Evolutionary conservation across 2,329 filamentous ascomycete species (phyloP), one percentile per base, ranked within the genome.

Genomic region (Ascochyta viciae-villosae): DNA sequence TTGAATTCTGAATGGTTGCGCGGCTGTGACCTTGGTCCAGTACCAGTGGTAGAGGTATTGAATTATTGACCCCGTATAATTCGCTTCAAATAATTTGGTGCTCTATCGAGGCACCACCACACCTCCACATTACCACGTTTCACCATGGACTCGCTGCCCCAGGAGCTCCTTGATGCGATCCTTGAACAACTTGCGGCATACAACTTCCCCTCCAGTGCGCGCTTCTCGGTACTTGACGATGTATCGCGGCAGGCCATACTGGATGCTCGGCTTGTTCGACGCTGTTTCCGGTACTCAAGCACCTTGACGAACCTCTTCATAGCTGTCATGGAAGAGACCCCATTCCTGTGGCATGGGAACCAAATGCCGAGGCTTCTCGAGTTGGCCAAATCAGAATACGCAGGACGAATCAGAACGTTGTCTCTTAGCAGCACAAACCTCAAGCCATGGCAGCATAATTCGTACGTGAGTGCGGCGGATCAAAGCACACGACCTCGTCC

Each of bases 111-210:
- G 13, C 23, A 15, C 8, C 15, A 37, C 23, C 29, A 16, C 24
- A 19, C 15, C 5, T 19, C 23, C 5, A 9, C 3, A 34, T 15
- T 40, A 26, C 35, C 24, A 27, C 16, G 5, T 34, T 29, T n/a
- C 41, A 46, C 2, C 15, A 61, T 61, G 61, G 19, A 57, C 15
- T 39, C n/a, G 13, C 8, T 63, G 13, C 50, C 55, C 33, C 50
- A 13, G 13, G 58, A 63, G 29, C 51, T 52, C 7, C 31, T 63
- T 12, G 54, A 63, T 23, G 16, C 29, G 3, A 37, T 58, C 10
- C 12, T 58, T 7, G 19, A 23, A 3, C 35, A 55, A 12, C 53
- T 60, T 16, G 34, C 38, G 4, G 43, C 16, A 10, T 41, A 55
- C 22, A 15, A 49, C 13, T 42, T 54, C n/a, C 43, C 46, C n/a